These are phyloP conservation scores for Debaryomyces fabryi DNA, from an alignment of 1,139 yeast species.

Conservation along the genomic window DNA sequence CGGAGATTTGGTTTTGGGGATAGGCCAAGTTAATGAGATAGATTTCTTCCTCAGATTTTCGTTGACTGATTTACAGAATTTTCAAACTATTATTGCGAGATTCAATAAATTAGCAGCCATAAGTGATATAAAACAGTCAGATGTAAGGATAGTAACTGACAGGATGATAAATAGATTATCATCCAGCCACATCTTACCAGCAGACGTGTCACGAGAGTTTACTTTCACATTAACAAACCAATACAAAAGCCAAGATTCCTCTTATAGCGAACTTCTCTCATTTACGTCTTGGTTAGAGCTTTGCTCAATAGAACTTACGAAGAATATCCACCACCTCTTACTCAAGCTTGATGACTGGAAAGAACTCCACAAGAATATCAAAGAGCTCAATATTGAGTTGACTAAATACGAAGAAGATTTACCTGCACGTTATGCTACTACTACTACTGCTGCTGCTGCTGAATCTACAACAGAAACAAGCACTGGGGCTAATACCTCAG, in stretches of 20 bases:
- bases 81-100: constrained; percentile 33
- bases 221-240: constrained; percentile 9
- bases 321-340: constrained; percentile 38
- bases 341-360: constrained; percentile 55
- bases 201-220: not conserved
- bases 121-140: constrained; percentile 47
- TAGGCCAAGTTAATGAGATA: constrained; percentile 47
- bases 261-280: constrained; percentile 21
- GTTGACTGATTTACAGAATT: constrained; percentile 44
- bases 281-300: constrained; percentile 35
- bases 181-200: not conserved
- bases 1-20: constrained; percentile 30
- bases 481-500: no score
- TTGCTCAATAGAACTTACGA: constrained; percentile 38
- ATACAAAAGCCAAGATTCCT: constrained; percentile 14
- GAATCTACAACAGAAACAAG: not conserved
- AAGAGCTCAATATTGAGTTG: constrained; percentile 34
- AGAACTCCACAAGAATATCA: constrained; percentile 36
- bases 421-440: not conserved
- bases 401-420: constrained; percentile 26
- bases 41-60: constrained; percentile 60
- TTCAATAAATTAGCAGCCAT: constrained; percentile 49
- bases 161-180: constrained; percentile 13
- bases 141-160: constrained; percentile 33
- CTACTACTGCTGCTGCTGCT: not conserved